These are phyloP conservation scores for Carpinus viminea DNA, from an alignment of 306 rosid genomes.

Conservation along the genomic window DNA sequence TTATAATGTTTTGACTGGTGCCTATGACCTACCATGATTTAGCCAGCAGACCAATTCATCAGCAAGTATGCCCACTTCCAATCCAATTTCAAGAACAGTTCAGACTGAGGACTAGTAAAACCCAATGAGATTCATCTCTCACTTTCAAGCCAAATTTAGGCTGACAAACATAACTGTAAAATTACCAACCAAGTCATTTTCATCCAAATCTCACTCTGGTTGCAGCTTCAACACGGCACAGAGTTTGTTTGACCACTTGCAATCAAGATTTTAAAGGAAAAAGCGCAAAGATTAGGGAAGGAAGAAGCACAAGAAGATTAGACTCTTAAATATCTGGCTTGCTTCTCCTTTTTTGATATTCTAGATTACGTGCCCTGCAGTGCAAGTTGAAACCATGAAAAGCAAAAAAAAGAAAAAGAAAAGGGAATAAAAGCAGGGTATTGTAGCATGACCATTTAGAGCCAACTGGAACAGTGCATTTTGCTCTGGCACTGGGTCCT, in stretches of 20 bases:
- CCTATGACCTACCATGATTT: background rate
- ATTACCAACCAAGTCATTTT: background rate
- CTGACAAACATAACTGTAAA: background rate
- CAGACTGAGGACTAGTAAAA: background rate
- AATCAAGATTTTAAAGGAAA: background rate
- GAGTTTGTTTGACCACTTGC: background rate
- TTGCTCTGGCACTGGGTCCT: background rate
- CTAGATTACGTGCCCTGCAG: too few species aligned
- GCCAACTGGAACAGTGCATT: background rate
- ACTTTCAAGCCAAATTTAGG: background rate
- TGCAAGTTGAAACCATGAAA: background rate
- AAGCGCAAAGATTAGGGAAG: background rate
- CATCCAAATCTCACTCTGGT: background rate
- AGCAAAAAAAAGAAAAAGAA: background rate
- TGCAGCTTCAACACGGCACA: background rate
- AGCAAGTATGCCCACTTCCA: background rate
- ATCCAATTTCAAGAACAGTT: background rate
- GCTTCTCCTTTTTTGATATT: too few species aligned
- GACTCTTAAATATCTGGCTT: too few species aligned
- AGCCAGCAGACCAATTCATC: background rate
- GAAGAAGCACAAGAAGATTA: background rate
- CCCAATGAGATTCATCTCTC: background rate
- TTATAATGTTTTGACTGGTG: constrained; percentile 1
- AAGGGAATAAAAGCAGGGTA: background rate
- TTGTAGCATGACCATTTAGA: background rate